phyloP scores from a whole-genome alignment of 2,329 filamentous ascomycete genomes.

The Pyrenophora teres region DNA sequence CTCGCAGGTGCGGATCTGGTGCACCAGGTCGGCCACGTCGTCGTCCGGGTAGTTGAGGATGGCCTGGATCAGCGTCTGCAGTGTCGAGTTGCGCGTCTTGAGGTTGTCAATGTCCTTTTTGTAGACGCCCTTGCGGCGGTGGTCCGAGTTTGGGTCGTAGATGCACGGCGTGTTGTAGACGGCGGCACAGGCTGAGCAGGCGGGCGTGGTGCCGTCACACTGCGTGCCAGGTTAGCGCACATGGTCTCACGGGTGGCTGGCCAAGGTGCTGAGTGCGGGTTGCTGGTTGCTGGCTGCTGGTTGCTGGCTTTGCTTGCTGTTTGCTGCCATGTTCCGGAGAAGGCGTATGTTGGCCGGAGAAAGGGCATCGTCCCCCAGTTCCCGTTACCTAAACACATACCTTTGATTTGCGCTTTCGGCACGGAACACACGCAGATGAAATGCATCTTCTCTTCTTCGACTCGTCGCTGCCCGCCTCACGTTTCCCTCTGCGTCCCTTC shows the following conservation, averaged over 20 bases:
- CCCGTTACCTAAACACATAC: constrained; percentile 30
- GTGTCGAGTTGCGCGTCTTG: constrained; percentile 82
- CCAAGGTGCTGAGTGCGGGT: neutral
- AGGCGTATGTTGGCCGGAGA: constrained; percentile 13
- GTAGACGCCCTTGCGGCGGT: constrained; percentile 94
- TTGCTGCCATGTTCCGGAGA: constrained; percentile 8
- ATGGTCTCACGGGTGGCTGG: constrained; percentile 2
- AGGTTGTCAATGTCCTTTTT: constrained; percentile 89
- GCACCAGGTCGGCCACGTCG: constrained; percentile 79
- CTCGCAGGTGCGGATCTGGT: constrained; percentile 85
- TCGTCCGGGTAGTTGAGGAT: constrained; percentile 91
- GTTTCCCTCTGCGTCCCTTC: constrained; percentile 42
- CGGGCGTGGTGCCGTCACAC: constrained; percentile 70
- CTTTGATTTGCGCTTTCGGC: constrained; percentile 49
- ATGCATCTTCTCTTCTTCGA: constrained; percentile 52
- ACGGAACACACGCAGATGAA: constrained; percentile 48
- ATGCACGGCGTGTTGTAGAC: constrained; percentile 90
- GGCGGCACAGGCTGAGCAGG: constrained; percentile 81
- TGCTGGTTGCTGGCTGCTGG: too few relatives aligned
- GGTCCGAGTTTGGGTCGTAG: constrained; percentile 95
- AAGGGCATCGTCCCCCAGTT: constrained; percentile 8
- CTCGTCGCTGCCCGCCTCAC: constrained; percentile 47
- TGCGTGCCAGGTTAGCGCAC: constrained; percentile 32
- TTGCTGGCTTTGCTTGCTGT: too few relatives aligned
- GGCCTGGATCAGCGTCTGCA: constrained; percentile 91